Evolutionary conservation across 768 basidiomycete genomes (phyloP).

Genomic region (Plicaturopsis crispa): DNA sequence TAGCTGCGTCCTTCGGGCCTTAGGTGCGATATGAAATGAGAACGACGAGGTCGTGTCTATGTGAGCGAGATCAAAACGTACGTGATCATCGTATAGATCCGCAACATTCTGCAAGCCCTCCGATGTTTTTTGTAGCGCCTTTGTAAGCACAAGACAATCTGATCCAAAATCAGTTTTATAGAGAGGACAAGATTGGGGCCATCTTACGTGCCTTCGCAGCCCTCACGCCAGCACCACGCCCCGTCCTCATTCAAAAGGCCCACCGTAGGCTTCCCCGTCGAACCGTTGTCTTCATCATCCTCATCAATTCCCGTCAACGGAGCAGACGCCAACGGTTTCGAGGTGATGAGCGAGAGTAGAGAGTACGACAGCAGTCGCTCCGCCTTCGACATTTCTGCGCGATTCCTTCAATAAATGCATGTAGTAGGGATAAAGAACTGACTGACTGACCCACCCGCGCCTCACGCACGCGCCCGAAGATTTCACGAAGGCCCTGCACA

Average conservation of each 20-base stretch:
- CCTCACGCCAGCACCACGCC: constrained; percentile 85
- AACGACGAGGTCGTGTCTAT: not conserved
- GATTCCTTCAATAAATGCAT: not conserved
- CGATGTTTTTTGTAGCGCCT: constrained; percentile 67
- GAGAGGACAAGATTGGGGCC: not conserved
- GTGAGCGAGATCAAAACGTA: constrained; percentile 24
- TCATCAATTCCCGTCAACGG: constrained; percentile 39
- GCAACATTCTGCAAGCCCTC: constrained; percentile 71
- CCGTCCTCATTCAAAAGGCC: constrained; percentile 64
- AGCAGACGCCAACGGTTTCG: constrained; percentile 48
- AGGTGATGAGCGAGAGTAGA: constrained; percentile 66
- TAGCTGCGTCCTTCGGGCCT: constrained; percentile 72
- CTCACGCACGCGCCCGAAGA: constrained; percentile 57
- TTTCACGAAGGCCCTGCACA: constrained; percentile 56
- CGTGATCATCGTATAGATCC: constrained; percentile 75
- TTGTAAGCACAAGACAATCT: constrained; percentile 77
- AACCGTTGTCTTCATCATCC: constrained; percentile 34
- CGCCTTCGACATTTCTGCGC: constrained; percentile 70
- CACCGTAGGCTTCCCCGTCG: constrained; percentile 37
- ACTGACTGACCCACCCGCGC: constrained; percentile 51
- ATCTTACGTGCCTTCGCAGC: constrained; percentile 47
- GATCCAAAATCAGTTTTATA: not conserved
- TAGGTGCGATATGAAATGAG: constrained; percentile 5
- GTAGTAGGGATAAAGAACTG: constrained; percentile 5
- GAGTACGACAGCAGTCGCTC: constrained; percentile 71